These are phyloP conservation scores for Nemania sp. DNA, from an alignment of 2,329 filamentous ascomycete species.

Conservation along the genomic window DNA sequence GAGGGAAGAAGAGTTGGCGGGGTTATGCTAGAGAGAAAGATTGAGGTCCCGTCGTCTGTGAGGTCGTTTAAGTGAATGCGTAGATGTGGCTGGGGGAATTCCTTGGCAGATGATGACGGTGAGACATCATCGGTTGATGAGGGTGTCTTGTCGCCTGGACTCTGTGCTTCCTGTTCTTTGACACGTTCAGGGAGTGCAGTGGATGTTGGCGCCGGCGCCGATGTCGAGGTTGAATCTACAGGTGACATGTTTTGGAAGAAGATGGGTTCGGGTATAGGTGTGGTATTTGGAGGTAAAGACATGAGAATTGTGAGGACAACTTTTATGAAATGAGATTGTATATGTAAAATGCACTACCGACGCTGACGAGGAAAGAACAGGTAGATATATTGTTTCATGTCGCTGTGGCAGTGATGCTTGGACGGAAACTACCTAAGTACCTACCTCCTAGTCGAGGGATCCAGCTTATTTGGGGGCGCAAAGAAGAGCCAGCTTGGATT, in stretches of 20 bases:
- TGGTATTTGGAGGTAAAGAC: constrained; percentile 50
- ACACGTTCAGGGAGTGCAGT: constrained; percentile 20
- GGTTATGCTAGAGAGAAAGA: constrained; percentile 77
- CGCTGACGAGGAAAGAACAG: neutral
- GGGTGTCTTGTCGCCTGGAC: neutral
- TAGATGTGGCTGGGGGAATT: constrained; percentile 65
- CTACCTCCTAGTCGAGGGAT: neutral
- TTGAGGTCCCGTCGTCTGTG: constrained; percentile 67
- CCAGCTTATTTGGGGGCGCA: no score
- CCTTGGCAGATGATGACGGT: constrained; percentile 18
- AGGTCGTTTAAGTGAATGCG: constrained; percentile 71
- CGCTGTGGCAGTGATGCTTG: constrained; percentile 5
- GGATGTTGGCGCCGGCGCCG: constrained; percentile 38
- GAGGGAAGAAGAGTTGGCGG: constrained; percentile 70
- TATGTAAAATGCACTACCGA: neutral
- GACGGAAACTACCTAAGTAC: no score
- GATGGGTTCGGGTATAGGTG: constrained; percentile 50
- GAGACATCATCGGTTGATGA: constrained; percentile 7
- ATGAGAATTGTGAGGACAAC: constrained; percentile 38
- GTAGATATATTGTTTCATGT: neutral
- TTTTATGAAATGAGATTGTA: neutral
- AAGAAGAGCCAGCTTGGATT: neutral
- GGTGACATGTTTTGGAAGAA: constrained; percentile 52
- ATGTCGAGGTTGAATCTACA: constrained; percentile 19
- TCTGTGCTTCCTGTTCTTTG: constrained; percentile 10